Conservation (phyloP, 2,329 filamentous ascomycete species). For the Penicillium fuscoglaucum region DNA sequence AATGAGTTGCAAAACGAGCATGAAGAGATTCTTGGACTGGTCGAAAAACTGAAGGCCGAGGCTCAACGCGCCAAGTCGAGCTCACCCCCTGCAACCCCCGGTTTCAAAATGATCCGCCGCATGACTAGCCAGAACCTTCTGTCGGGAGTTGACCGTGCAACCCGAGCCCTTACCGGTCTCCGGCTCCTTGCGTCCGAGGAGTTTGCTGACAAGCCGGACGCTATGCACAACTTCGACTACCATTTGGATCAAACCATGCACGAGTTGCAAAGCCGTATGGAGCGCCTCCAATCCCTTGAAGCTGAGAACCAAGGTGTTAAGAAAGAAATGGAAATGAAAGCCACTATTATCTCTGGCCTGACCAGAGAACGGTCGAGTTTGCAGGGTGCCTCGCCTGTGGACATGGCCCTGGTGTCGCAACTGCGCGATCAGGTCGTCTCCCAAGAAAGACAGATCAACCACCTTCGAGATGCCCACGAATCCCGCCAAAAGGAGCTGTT, state of each 20-base stretch:
- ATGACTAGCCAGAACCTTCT: conserved; percentile 91
- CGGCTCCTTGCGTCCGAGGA: conserved; percentile 85
- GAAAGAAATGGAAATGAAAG: conserved; percentile 97
- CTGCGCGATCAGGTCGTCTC: conserved; percentile 86
- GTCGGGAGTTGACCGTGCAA: conserved; percentile 77
- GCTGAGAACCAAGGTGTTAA: conserved; percentile 77
- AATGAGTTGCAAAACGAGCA: conserved; percentile 81
- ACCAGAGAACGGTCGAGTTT: conserved; percentile 91
- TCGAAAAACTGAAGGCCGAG: conserved; percentile 88
- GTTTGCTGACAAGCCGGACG: conserved; percentile 77
- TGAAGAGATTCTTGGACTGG: conserved; percentile 75
- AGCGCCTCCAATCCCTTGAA: conserved; percentile 87
- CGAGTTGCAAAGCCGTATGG: conserved; percentile 81
- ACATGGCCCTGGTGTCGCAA: conserved; percentile 85
- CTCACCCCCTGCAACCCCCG: conserved; percentile 47
- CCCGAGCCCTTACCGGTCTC: conserved; percentile 85
- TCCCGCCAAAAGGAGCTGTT: conserved; percentile 72
- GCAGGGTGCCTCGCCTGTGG: conserved; percentile 75
- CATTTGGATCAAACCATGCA: conserved; percentile 91
- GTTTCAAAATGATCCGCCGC: conserved; percentile 69
- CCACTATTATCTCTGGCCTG: conserved; percentile 89
- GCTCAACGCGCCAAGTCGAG: conserved; percentile 74
- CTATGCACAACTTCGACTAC: conserved; percentile 87
- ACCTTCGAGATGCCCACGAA: conserved; percentile 71
- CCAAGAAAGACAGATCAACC: conserved; percentile 76